Evolutionary conservation across 1,284 basidiomycete genomes (phyloP), one percentile per base, ranked within the genome.

Genomic region (Rhodotorula sp.): DNA sequence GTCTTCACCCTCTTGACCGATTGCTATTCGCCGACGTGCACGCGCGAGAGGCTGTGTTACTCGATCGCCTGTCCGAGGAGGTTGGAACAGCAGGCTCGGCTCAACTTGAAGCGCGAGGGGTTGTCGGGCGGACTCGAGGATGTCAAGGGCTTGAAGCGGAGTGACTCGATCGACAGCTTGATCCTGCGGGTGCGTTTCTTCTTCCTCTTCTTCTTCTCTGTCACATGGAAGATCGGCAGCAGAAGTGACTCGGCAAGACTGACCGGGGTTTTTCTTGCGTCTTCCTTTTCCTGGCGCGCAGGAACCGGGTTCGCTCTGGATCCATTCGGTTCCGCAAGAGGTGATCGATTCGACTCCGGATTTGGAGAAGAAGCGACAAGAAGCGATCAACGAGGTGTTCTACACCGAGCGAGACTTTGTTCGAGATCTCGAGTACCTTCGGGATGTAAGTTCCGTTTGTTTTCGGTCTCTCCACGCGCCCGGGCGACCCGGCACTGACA

Each of bases 321-420:
- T 97, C 65, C 93, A 98, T 80, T 91, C 93, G 0, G 97, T 99
- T 1, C 91, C 96, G 12, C 89, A 91, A 80, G 96, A 98, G 79
- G 89, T 99, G 56, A 89, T 92, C 57, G 93, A 96, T 78, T 92
- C 90, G 78, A 92, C 98, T 52, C 90, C 90, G 5, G 95, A 97
- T 72, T 86, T 84, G 49, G 97, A 99, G 84, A 95, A 97, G 86
- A 96, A 89, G 82, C 87, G 97, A 3, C 97, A 99, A 80, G 97
- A 99, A 82, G 93, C 94, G 47, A 98, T 99, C 84, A 99, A 99
- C 81, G 97, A 99, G 84, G 92, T 97, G 75, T 96, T 98, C 67
- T 97, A 97, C 81, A 99, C 97, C 23, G 97, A 99, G 81, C 87
- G 94, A 26, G 95, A 98, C 83, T 99, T 98, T 82, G 95, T 99